Percentiles rank a stretch among this genome's conserved stretches.
These are phyloP conservation scores for Sphagnurus paluster DNA, from an alignment of 1,284 basidiomycete genomes.

Conservation along the genomic window DNA sequence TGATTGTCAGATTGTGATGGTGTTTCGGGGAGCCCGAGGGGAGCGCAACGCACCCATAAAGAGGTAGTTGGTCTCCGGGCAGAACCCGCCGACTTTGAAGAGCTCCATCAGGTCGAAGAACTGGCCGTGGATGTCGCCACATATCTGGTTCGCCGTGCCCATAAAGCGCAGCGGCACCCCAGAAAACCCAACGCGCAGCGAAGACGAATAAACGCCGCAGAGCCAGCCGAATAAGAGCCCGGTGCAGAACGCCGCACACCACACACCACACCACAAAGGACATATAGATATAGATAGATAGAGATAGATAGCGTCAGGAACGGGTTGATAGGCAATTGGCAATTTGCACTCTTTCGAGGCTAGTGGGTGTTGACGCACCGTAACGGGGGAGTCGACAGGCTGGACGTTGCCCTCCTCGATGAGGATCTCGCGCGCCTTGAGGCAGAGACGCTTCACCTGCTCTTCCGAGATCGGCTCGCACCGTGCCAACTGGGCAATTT, in stretches of 20 bases:
- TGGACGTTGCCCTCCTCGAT: constrained; percentile 99
- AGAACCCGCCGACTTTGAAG: constrained; percentile 93
- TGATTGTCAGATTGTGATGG: neutral
- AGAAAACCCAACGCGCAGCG: too few relatives aligned
- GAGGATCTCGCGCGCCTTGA: constrained; percentile 94
- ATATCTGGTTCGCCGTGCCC: constrained; percentile 64
- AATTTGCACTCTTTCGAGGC: too few relatives aligned
- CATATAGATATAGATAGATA: neutral
- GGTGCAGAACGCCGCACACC: too few relatives aligned
- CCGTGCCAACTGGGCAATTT: constrained; percentile 87
- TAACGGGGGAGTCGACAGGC: constrained; percentile 94
- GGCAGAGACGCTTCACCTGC: constrained; percentile 89
- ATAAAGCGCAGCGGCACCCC: neutral
- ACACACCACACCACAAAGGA: too few relatives aligned
- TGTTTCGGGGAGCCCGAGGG: neutral
- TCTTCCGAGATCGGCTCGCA: constrained; percentile 94
- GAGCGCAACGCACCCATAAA: constrained; percentile 83
- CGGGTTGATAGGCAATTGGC: constrained; percentile 4
- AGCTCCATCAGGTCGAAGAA: constrained; percentile 98
- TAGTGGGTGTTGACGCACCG: constrained; percentile 57
- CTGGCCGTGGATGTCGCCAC: constrained; percentile 98
- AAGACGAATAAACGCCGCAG: too few relatives aligned
- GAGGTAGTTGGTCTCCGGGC: constrained; percentile 95
- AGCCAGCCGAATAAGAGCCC: too few relatives aligned
- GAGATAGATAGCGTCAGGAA: constrained; percentile 13